These are phyloP conservation scores for Colletotrichum echinochloae DNA, from an alignment of 2,329 filamentous ascomycete genomes.

Conservation along the genomic window DNA sequence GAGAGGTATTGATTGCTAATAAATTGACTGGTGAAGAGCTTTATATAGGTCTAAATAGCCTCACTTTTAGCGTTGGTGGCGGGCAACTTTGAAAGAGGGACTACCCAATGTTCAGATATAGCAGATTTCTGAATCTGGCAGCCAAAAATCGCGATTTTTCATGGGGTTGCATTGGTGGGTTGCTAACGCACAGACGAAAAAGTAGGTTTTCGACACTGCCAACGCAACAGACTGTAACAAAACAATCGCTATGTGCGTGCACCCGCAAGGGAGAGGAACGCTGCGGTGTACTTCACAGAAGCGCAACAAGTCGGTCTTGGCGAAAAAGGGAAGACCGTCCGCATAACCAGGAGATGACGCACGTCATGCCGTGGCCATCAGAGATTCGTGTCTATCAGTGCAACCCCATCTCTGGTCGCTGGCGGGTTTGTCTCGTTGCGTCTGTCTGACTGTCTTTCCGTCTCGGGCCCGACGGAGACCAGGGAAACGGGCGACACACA, in stretches of 20 bases:
- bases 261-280: constrained; percentile 4
- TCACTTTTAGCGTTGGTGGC: too few relatives aligned
- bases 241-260: not conserved
- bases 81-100: too few relatives aligned
- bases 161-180: too few relatives aligned
- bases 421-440: not conserved
- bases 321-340: constrained; percentile 32
- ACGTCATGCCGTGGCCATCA: constrained; percentile 10
- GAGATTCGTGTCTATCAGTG: not conserved
- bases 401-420: not conserved
- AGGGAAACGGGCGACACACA: not conserved
- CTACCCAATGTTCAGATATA: too few relatives aligned
- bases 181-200: too few relatives aligned
- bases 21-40: too few relatives aligned
- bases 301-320: constrained; percentile 20
- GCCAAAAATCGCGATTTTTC: too few relatives aligned
- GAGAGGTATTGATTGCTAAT: too few relatives aligned
- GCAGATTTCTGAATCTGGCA: too few relatives aligned
- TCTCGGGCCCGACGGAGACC: not conserved
- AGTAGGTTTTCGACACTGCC: too few relatives aligned
- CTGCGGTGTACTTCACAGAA: not conserved
- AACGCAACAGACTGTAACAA: too few relatives aligned
- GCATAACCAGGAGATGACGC: constrained; percentile 20
- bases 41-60: too few relatives aligned
- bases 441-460: not conserved